A percentile compares a stretch with the other conserved stretches of the same genome.
These are phyloP conservation scores for Euphrasia confusa DNA, from an alignment of 257 asterid species.

Conservation along the genomic window DNA sequence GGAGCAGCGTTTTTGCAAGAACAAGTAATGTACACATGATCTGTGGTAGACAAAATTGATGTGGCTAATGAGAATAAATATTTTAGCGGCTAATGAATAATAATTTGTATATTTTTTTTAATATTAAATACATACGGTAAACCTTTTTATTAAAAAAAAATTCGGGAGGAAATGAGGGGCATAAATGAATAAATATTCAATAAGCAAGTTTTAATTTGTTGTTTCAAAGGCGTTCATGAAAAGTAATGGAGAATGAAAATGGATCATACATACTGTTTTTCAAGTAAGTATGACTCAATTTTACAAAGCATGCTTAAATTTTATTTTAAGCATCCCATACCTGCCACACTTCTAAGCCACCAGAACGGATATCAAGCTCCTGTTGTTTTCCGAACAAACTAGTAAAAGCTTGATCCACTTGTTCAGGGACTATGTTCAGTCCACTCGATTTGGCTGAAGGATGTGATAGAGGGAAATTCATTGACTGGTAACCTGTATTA, in stretches of 20 bases:
- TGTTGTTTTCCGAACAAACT: slow-evolving; percentile 36
- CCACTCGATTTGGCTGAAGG: slow-evolving; percentile 44
- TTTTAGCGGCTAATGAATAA: too few relatives aligned
- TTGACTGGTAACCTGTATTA: slow-evolving; percentile 40
- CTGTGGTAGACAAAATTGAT: too few relatives aligned
- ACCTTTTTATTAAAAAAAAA: too few relatives aligned
- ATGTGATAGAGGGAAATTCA: slow-evolving; percentile 42
- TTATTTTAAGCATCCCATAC: slow-evolving; percentile 31
- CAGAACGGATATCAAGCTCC: slow-evolving; percentile 35
- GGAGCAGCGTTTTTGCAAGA: slow-evolving; percentile 12
- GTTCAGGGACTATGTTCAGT: slow-evolving; percentile 40
- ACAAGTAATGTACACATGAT: not conserved
- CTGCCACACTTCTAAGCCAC: slow-evolving; percentile 66
- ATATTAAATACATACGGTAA: too few relatives aligned
- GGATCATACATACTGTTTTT: slow-evolving; percentile 4
- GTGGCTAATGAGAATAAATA: too few relatives aligned
- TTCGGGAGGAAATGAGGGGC: too few relatives aligned
- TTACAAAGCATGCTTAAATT: slow-evolving; percentile 12
- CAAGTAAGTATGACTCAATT: not conserved
- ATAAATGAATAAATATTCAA: too few relatives aligned
- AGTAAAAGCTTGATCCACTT: slow-evolving; percentile 43
- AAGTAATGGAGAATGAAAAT: not conserved
- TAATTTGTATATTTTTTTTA: too few relatives aligned
- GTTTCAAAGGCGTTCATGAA: slow-evolving; percentile 5
- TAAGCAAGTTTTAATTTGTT: not conserved